A percentile compares a stretch with the other conserved stretches of the same genome.
Evolutionary conservation across 2,329 filamentous ascomycete species (phyloP).

Genomic region (Xylaria multiplex): DNA sequence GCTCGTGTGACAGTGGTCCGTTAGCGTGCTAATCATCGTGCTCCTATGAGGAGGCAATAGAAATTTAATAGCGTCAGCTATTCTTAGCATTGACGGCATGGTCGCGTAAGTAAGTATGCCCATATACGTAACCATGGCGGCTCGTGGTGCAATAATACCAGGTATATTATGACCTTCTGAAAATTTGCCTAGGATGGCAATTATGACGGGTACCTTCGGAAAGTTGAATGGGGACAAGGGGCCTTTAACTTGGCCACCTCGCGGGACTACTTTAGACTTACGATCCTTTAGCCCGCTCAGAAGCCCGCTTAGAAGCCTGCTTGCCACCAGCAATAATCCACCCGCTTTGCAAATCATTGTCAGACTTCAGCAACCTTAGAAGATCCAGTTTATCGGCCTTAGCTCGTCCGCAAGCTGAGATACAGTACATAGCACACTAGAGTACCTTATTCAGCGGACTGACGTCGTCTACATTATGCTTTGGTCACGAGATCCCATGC

Average conservation of each 20-base stretch:
- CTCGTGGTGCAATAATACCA: slow-evolving; percentile 6
- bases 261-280: slow-evolving; percentile 1
- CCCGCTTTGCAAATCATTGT: slow-evolving; percentile 1
- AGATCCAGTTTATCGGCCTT: no score
- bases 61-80: background rate
- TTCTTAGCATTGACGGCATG: slow-evolving; percentile 1
- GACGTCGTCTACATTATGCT: background rate
- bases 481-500: background rate
- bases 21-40: background rate
- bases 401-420: background rate
- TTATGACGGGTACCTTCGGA: slow-evolving; percentile 24
- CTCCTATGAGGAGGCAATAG: background rate
- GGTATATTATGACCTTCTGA: slow-evolving; percentile 30
- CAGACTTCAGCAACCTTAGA: background rate
- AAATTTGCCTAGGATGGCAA: slow-evolving; percentile 28
- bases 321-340: background rate
- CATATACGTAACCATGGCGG: background rate
- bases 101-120: background rate
- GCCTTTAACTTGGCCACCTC: slow-evolving; percentile 21
- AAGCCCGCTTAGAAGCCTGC: background rate
- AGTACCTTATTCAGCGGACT: background rate
- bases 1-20: background rate
- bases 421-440: background rate
- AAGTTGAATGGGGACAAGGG: slow-evolving; percentile 15
- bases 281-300: slow-evolving; percentile 10